phyloP scores from a whole-genome alignment of 495 filamentous ascomycete genomes.

The Penicillium roqueforti region DNA sequence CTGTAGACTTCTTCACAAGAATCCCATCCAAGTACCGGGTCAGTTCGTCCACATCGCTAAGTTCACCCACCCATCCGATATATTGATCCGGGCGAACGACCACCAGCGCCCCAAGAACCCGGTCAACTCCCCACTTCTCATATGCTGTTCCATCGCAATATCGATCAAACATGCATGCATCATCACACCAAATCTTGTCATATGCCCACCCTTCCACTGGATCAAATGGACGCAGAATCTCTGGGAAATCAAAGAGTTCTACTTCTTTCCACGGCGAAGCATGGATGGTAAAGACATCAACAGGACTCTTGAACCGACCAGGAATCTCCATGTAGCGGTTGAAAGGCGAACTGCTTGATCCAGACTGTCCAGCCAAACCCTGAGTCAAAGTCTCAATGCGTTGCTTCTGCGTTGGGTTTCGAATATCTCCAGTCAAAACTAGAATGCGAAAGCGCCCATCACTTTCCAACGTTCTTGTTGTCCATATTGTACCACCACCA shows the following conservation, averaged over 20 bases:
- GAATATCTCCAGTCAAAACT: constrained; percentile 59
- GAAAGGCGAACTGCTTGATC: constrained; percentile 14
- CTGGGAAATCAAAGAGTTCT: constrained; percentile 56
- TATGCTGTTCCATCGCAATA: constrained; percentile 55
- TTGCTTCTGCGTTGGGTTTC: constrained; percentile 32
- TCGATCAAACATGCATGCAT: constrained; percentile 53
- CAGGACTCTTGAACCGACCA: constrained; percentile 33
- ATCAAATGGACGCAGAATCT: constrained; percentile 52
- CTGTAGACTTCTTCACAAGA: constrained; percentile 8
- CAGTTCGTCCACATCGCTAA: constrained; percentile 49
- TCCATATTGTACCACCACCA: constrained; percentile 48
- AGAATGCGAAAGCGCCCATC: constrained; percentile 59
- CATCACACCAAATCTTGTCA: constrained; percentile 61
- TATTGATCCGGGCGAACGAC: constrained; percentile 60
- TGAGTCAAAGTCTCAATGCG: constrained; percentile 46
- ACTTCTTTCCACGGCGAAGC: constrained; percentile 44
- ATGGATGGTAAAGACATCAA: constrained; percentile 59
- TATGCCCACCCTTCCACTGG: constrained; percentile 56
- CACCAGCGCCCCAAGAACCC: constrained; percentile 54
- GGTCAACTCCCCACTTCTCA: constrained; percentile 56
- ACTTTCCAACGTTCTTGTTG: constrained; percentile 37
- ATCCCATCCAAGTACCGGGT: constrained; percentile 29
- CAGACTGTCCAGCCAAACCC: constrained; percentile 27
- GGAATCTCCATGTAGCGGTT: constrained; percentile 36
- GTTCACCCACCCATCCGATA: constrained; percentile 54